phyloP scores from a whole-genome alignment of 805 yeast genomes.

The Naumovozyma castellii region DNA sequence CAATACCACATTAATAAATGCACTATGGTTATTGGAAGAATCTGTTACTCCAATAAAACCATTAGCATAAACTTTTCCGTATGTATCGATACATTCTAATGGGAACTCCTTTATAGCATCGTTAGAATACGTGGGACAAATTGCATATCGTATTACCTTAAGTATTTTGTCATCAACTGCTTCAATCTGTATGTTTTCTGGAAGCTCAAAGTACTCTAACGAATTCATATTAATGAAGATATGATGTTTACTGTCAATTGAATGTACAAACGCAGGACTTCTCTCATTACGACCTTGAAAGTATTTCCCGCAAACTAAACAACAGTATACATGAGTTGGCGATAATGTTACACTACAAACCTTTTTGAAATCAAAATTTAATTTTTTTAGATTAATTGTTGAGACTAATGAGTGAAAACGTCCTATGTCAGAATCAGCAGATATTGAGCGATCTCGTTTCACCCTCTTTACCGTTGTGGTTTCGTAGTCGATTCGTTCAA shows the following conservation, averaged over 20 bases:
- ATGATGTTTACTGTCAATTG: slow-evolving; percentile 60
- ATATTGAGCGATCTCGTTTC: background rate
- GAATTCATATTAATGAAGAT: slow-evolving; percentile 48
- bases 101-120: slow-evolving; percentile 31
- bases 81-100: slow-evolving; percentile 33
- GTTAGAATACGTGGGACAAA: slow-evolving; percentile 42
- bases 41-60: slow-evolving; percentile 63
- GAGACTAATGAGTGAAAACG: slow-evolving; percentile 21
- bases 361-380: slow-evolving; percentile 64
- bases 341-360: slow-evolving; percentile 56
- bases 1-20: slow-evolving; percentile 48
- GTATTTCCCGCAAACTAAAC: slow-evolving; percentile 66
- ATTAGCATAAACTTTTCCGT: slow-evolving; percentile 39
- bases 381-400: slow-evolving; percentile 18
- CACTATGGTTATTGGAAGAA: slow-evolving; percentile 33
- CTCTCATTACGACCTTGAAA: slow-evolving; percentile 54
- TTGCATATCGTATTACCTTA: slow-evolving; percentile 42
- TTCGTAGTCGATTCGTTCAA: slow-evolving; percentile 1
- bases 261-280: slow-evolving; percentile 63
- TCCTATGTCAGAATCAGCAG: no score
- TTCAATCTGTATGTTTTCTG: slow-evolving; percentile 35
- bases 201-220: slow-evolving; percentile 46
- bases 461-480: background rate
- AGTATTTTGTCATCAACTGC: slow-evolving; percentile 23
- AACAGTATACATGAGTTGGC: slow-evolving; percentile 54